A percentile compares a stretch with the other conserved stretches of the same genome.
These are phyloP conservation scores for Malbranchea cinnamomea DNA, from an alignment of 2,329 filamentous ascomycete genomes.

Conservation along the genomic window DNA sequence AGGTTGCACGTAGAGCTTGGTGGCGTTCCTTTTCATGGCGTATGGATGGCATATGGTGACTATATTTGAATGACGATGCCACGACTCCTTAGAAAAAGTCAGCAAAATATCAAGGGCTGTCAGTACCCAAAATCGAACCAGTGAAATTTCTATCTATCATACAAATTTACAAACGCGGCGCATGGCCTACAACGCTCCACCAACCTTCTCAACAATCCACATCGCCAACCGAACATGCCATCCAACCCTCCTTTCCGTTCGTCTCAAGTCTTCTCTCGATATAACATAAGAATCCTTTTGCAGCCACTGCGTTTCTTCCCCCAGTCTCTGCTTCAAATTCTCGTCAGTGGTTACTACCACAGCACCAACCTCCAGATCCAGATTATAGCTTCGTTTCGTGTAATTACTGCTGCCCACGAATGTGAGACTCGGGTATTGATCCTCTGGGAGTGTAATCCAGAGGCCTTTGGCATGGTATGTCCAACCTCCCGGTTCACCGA, in stretches of 20 bases:
- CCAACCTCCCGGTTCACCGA: conserved; percentile 73
- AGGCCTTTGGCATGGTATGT: conserved; percentile 96
- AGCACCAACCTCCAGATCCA: conserved; percentile 82
- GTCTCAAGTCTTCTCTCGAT: conserved; percentile 63
- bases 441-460: conserved; percentile 56
- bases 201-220: conserved; percentile 80
- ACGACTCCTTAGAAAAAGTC: no score
- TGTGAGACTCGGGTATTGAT: conserved; percentile 56
- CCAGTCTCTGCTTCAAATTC: conserved; percentile 55
- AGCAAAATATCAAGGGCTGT: no score
- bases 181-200: conserved; percentile 57
- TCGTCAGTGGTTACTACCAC: conserved; percentile 69
- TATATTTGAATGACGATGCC: no score
- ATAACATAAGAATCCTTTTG: conserved; percentile 57
- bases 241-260: conserved; percentile 67
- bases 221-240: conserved; percentile 76
- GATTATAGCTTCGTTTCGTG: conserved; percentile 79
- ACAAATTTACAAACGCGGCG: no score
- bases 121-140: no score
- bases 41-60: no score
- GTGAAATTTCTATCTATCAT: no score
- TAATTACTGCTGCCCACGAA: conserved; percentile 91
- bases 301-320: conserved; percentile 65
- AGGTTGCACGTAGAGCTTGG: no score
- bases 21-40: no score